Base-by-base conservation (phyloP, 345 rosid species). In the Populus deltoides region DNA sequence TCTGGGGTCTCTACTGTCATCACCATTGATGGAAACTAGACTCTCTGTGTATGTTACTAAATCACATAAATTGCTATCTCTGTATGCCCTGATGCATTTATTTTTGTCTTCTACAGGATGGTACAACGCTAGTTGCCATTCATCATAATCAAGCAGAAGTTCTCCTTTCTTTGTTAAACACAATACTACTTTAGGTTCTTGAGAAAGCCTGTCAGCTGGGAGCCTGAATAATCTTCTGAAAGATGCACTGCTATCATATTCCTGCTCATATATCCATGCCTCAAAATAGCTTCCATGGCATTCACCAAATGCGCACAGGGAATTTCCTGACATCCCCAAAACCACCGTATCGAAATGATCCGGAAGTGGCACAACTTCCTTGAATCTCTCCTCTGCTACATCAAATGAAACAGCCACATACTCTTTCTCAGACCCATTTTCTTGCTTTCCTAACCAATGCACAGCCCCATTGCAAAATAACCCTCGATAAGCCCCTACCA, bases 201-300 rank as follows among this genome's bases (percentile, higher is more conserved):
- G 36, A 43, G 20, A 11, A 15, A 71, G 33, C 7, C 39, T 70
- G 12, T 71, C 66, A 27, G 77, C 53, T 5, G 76, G 76, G 66
- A 85, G 66, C 57, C 70, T 85, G 75, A 78, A 68, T 47, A 83
- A 38, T 49, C 78, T 85, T 62, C 24, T 81, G 81, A 83, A 66
- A 22, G 86, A 81, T 6, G 70, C 62, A 66, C 75, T 53, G 4
- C 27, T 57, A 24, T 69, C 84, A 73, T 82, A 75, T 74, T 79
- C 79, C 43, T 55, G 12, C 3, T 55, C 81, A 79, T 84, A 77
- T 20, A 81, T 78, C 88, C 80, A 79, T 33, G 79, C 74, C 79
- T 87, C 82, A 29, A 78, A 84, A 41, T 71, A 75, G 38, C 36
- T 57, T 63, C 75, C 81, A 31, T 66, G 22, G 45, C 79, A 67